Evolutionary conservation across 2,329 filamentous ascomycete genomes (phyloP).

Genomic region (Aspergillus fischeri): DNA sequence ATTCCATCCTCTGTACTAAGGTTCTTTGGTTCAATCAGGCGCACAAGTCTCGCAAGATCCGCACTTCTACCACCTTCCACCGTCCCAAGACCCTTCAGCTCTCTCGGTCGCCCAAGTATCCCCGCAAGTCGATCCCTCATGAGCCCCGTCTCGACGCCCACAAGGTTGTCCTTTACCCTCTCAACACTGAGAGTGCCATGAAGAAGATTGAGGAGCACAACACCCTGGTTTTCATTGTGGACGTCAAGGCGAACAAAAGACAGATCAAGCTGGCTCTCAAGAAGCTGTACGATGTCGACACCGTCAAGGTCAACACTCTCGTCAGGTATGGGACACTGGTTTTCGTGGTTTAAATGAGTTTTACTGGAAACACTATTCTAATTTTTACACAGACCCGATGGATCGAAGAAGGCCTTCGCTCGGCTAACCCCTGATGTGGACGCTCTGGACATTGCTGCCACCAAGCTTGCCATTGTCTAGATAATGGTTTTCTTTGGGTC

Average conservation of each 20-base stretch:
- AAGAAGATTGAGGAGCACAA: conserved; percentile 99
- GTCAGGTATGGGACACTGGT: conserved; percentile 65
- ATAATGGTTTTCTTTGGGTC: conserved; percentile 42
- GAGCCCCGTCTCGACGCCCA: conserved; percentile 90
- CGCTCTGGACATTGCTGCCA: conserved; percentile 97
- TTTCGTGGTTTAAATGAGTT: neutral
- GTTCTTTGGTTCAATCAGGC: conserved; percentile 44
- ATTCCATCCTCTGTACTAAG: conserved; percentile 9
- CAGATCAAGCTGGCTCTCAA: conserved; percentile 98
- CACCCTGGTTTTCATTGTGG: conserved; percentile 96
- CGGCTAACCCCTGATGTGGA: conserved; percentile 95
- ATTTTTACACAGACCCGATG: conserved; percentile 66
- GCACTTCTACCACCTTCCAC: conserved; percentile 93
- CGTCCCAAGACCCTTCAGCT: conserved; percentile 93
- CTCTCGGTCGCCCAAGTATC: conserved; percentile 90
- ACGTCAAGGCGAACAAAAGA: conserved; percentile 98
- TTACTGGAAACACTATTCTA: neutral
- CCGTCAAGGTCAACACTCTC: conserved; percentile 98
- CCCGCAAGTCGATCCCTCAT: conserved; percentile 89
- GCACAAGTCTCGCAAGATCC: conserved; percentile 91
- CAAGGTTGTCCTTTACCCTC: conserved; percentile 95
- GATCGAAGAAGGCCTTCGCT: conserved; percentile 97
- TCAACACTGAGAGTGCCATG: conserved; percentile 99
- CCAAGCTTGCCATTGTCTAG: conserved; percentile 98
- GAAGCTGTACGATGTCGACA: conserved; percentile 99